Evolutionary conservation across 768 basidiomycete species (phyloP), one percentile per base, ranked within the genome.

Genomic region (Boletus huronensis): DNA sequence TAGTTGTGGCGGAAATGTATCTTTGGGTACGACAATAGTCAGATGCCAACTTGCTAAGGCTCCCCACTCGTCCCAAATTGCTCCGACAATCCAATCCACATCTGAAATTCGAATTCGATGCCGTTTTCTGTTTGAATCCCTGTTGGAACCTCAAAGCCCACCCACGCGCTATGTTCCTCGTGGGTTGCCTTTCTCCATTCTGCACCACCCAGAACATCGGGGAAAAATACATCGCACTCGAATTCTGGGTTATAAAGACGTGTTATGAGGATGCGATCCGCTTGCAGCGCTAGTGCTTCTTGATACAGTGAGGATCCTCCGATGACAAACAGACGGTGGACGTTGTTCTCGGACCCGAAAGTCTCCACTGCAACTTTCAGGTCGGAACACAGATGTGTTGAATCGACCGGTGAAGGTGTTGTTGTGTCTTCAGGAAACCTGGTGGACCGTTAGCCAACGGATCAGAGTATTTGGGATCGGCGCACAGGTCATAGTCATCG

Each of bases 301-400:
- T 76, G 72, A 77, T 97, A 97, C 26, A 98, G 72, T 31, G 86
- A 82, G 7, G 91, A 84, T n/a, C 97, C 97, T 31, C 97, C 97
- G 31, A 97, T 97, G 60, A 98, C 74, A 75, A 98, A 98, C 28
- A 74, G 71, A 52, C 84, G 81, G 63, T 90, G 72, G 40, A 83
- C 65, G 19, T 60, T 58, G 41, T 50, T n/a, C 50, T 58, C 39
- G 34, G 38, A 53, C 13, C 38, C 53, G 26, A 64, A 52, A 1
- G 40, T 44, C 19, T 56, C 51, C 26, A 65, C 40, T 8, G 69
- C 67, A n/a, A 23, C 40, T 28, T 50, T 46, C 50, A 70, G 28
- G 49, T 65, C 48, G 23, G 63, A 46, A 44, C 40, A 61, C 34
- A 70, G 74, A 58, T 75, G 65, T 4, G 71, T 67, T 8, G 72